Conservation (phyloP, 129 eudicot genomes). For the Daucus carota region DNA sequence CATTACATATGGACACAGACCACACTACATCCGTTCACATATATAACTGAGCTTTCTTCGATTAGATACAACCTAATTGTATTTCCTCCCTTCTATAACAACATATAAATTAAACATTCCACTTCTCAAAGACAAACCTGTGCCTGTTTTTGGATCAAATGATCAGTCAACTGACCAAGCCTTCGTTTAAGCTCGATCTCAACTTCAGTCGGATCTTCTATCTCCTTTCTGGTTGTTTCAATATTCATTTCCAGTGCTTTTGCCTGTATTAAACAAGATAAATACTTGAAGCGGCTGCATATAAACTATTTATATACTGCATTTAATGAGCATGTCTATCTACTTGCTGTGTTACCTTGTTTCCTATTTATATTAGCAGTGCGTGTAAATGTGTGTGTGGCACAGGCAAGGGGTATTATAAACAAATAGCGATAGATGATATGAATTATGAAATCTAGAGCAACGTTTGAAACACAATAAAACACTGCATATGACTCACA, state of each 20-base stretch:
- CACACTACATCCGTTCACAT: not conserved
- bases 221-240: slow-evolving; percentile 48
- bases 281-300: slow-evolving; percentile 8
- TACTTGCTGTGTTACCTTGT: not conserved
- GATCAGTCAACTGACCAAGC: slow-evolving; percentile 86
- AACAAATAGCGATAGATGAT: not conserved
- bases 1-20: not conserved
- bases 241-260: slow-evolving; percentile 55
- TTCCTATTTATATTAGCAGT: too few relatives aligned
- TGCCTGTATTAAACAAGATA: slow-evolving; percentile 35
- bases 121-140: slow-evolving; percentile 41
- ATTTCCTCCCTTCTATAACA: not conserved
- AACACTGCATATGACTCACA: not conserved
- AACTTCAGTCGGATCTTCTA: slow-evolving; percentile 65
- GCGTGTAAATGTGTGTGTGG: too few relatives aligned
- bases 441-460: not conserved
- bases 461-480: not conserved
- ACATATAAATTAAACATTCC: not conserved
- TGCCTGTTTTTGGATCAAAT: slow-evolving; percentile 90
- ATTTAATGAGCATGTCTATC: not conserved
- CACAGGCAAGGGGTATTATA: too few relatives aligned
- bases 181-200: slow-evolving; percentile 85
- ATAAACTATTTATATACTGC: not conserved
- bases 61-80: not conserved
- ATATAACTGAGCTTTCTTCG: not conserved